A percentile compares a stretch with the other conserved stretches of the same genome.
phyloP scores from a whole-genome alignment of 2,329 filamentous ascomycete species.

The Talaromyces sp. region DNA sequence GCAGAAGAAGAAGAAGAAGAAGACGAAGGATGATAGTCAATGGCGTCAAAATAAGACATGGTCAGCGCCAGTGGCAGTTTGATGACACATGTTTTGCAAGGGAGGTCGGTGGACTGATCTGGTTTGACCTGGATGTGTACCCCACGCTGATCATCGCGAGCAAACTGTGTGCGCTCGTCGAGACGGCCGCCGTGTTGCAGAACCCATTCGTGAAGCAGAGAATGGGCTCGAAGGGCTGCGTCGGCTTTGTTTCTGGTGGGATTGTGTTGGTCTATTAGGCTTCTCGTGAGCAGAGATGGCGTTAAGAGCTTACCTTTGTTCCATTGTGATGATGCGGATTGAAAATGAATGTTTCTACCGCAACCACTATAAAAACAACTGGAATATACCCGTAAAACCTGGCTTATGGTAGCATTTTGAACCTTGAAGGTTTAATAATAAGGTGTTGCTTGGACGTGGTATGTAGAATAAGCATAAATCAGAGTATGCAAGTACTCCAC shows the following conservation, averaged over 20 bases:
- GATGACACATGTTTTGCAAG: constrained; percentile 28
- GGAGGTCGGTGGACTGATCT: constrained; percentile 18
- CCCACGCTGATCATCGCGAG: constrained; percentile 27
- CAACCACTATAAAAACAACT: background rate
- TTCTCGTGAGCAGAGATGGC: background rate
- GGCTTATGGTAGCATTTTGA: background rate
- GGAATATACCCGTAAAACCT: background rate
- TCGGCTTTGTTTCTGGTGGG: background rate
- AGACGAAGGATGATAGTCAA: constrained; percentile 21
- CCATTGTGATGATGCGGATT: background rate
- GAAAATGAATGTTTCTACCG: background rate
- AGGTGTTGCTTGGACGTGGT: background rate
- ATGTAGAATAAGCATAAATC: background rate
- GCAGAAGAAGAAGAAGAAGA: background rate
- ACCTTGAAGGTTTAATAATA: background rate
- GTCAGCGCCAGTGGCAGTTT: constrained; percentile 29
- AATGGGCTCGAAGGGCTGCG: constrained; percentile 15
- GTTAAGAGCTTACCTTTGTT: background rate
- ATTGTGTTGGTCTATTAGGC: background rate
- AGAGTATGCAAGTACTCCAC: background rate
- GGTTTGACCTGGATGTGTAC: constrained; percentile 31
- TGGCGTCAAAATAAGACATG: constrained; percentile 33
- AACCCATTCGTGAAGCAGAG: constrained; percentile 28
- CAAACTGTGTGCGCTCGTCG: constrained; percentile 27
- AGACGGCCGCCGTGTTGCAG: constrained; percentile 25